These are phyloP conservation scores for Lachancea waltii DNA, from an alignment of 805 yeast genomes.

Conservation along the genomic window DNA sequence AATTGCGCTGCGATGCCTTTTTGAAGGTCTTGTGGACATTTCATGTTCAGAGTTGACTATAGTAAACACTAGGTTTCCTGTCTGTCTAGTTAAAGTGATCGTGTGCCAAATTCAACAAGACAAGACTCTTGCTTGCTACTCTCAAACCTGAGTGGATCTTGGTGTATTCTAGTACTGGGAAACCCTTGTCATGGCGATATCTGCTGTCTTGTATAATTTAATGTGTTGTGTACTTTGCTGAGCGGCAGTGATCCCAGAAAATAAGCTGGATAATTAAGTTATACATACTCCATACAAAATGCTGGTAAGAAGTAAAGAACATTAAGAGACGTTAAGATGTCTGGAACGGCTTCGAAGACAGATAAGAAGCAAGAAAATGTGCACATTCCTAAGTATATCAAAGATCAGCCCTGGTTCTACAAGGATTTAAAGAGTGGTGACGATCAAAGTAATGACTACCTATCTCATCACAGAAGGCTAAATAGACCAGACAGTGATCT, in stretches of 20 bases:
- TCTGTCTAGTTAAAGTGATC: no score
- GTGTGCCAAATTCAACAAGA: no score
- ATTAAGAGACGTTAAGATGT: background rate
- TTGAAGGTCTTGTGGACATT: no score
- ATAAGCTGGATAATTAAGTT: no score
- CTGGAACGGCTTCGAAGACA: constrained; percentile 1
- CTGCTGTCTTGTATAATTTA: background rate
- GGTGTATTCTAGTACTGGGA: no score
- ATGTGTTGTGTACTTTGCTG: background rate
- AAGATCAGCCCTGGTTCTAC: constrained; percentile 32
- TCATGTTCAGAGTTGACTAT: no score
- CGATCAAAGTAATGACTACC: constrained; percentile 34
- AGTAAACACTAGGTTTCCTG: no score
- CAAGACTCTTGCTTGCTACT: no score
- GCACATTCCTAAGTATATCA: constrained; percentile 30
- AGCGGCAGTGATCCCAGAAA: no score
- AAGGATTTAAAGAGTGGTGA: constrained; percentile 8
- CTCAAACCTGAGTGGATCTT: no score
- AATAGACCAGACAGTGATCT: constrained; percentile 32
- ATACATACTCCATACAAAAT: background rate
- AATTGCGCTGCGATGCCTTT: no score
- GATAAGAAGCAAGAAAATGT: constrained; percentile 16
- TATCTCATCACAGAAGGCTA: constrained; percentile 49
- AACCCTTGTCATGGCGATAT: no score
- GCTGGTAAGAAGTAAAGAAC: background rate